These are phyloP conservation scores for Mycena polygramma DNA, from an alignment of 768 basidiomycete genomes.

Conservation along the genomic window DNA sequence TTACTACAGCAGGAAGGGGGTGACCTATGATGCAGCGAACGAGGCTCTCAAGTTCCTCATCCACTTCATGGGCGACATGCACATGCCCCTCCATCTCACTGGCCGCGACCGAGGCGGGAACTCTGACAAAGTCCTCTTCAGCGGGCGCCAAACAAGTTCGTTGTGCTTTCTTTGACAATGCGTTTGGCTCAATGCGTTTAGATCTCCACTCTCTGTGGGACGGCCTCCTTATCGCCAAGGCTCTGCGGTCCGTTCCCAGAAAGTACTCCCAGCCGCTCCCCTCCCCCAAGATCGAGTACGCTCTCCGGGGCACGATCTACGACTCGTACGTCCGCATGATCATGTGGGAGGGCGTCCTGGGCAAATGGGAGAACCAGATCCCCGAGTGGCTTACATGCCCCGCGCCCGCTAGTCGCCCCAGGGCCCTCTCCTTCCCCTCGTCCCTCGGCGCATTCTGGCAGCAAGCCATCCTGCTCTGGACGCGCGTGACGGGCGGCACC, in stretches of 20 bases:
- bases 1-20: conserved; percentile 35
- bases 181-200: conserved; percentile 33
- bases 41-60: conserved; percentile 93
- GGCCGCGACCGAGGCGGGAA: conserved; percentile 93
- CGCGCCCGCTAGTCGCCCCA: conserved; percentile 21
- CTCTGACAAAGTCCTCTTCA: conserved; percentile 79
- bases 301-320: conserved; percentile 85
- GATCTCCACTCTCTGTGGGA: conserved; percentile 96
- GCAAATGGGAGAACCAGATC: conserved; percentile 73
- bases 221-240: conserved; percentile 82
- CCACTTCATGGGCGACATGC: conserved; percentile 95
- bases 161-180: conserved; percentile 14
- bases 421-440: conserved; percentile 14
- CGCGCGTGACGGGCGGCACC: conserved; percentile 35
- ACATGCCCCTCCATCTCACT: conserved; percentile 93
- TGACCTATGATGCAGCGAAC: conserved; percentile 59
- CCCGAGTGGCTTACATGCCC: conserved; percentile 80
- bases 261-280: conserved; percentile 88
- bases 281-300: conserved; percentile 70
- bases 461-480: conserved; percentile 42
- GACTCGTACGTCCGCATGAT: conserved; percentile 90
- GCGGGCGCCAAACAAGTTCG: conserved; percentile 79
- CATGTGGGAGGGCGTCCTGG: conserved; percentile 85
- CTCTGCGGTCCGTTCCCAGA: conserved; percentile 74
- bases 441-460: conserved; percentile 45